Evolutionary conservation across 345 rosid genomes (phyloP), one percentile per base, ranked within the genome.

Genomic region (Linum trigynum): DNA sequence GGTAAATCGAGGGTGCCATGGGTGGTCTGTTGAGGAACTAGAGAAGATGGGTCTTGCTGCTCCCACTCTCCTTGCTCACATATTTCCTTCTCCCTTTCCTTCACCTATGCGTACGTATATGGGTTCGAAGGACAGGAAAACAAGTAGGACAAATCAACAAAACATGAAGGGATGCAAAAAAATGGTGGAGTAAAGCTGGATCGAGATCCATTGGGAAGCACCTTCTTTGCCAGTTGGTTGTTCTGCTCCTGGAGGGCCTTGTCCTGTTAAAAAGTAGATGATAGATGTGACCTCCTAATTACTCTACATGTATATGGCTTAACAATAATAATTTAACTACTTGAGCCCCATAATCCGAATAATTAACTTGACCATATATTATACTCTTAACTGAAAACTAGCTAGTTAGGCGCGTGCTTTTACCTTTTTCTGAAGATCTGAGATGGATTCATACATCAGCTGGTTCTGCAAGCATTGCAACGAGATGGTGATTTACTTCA

Each of bases 401-500:
- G 32, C 7, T 56, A 56, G 6, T 57, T 57, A 5, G 59, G 36
- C 10, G 36, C 10, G 16, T 57, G 9, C 14, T 55, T 7, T 57
- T 7, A 57, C 61, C 61, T 57, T 57, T 37, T 57, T 57, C 38
- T 57, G 61, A 32, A 57, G 61, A 35, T 57, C 61, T 7, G 61
- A 23, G 61, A 57, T 57, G 38, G 61, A 57, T 57, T 57, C 61
- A 57, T 17, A 57, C 61, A 57, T 57, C 61, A 57, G 61, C 23
- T 57, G 61, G 38, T 57, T 57, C 61, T 57, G 61, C 38, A 57
- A 57, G 11, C 0, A 23, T 23, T 23, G 32, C 32, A 23, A 23
- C 32, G 32, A 23, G 32, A 23, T 23, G 32, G 32, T 23, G 32
- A 23, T 23, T 23, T 23, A 56, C 61, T n/a, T 17, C 38, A 16